phyloP scores from a whole-genome alignment of 805 yeast species.

The Maudiozyma bulderi region DNA sequence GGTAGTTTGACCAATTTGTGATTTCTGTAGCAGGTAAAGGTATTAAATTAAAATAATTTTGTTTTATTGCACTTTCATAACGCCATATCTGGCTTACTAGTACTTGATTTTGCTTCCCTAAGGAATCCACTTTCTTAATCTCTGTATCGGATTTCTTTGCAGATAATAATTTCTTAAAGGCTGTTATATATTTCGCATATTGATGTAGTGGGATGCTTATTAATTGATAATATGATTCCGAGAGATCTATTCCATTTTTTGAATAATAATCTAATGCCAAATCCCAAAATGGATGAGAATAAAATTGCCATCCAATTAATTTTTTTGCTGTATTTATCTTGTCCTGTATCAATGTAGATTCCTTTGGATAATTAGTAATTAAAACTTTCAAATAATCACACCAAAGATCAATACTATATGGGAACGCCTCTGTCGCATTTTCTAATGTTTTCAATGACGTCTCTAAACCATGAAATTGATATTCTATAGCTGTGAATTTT shows the following conservation, averaged over 20 bases:
- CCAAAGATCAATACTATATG: slow-evolving; percentile 60
- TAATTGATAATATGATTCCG: slow-evolving; percentile 36
- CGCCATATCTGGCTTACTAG: slow-evolving; percentile 57
- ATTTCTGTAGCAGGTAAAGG: slow-evolving; percentile 37
- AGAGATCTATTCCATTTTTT: slow-evolving; percentile 29
- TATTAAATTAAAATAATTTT: slow-evolving; percentile 45
- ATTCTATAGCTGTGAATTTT: slow-evolving; percentile 44
- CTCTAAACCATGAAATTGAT: slow-evolving; percentile 45
- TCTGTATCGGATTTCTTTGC: slow-evolving; percentile 1
- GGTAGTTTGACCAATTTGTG: slow-evolving; percentile 52
- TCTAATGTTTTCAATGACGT: slow-evolving; percentile 38
- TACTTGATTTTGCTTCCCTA: slow-evolving; percentile 35
- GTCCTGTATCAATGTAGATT: slow-evolving; percentile 27
- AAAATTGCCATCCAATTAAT: slow-evolving; percentile 59
- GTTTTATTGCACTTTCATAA: slow-evolving; percentile 56
- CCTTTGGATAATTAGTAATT: slow-evolving; percentile 32
- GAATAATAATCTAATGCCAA: slow-evolving; percentile 54
- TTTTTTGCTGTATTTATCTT: slow-evolving; percentile 42
- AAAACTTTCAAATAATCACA: slow-evolving; percentile 51
- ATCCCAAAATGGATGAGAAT: slow-evolving; percentile 81
- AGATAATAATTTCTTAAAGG: slow-evolving; percentile 30
- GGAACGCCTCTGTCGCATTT: slow-evolving; percentile 40
- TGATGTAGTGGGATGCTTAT: slow-evolving; percentile 70
- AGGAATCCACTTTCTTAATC: slow-evolving; percentile 30
- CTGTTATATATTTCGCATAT: slow-evolving; percentile 65